Base-by-base conservation (phyloP, 768 basidiomycete genomes). In the Agrocybe pediades region DNA sequence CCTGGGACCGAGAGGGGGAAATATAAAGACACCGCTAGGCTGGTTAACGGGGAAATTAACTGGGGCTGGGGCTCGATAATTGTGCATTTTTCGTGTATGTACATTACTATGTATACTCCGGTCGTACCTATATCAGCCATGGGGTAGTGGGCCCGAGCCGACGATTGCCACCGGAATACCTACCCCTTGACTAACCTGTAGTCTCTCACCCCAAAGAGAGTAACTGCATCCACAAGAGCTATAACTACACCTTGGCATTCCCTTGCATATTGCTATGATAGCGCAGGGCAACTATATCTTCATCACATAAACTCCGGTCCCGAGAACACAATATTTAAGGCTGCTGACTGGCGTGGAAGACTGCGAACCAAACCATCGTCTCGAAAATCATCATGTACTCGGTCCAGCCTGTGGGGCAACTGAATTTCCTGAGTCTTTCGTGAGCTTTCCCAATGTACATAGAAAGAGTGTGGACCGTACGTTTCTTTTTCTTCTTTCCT, bases 1-100 rank as follows among this genome's bases (percentile, higher is more conserved):
- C 5, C 75, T 85, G n/a, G 77, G 83, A 23, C 74, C 86, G 53
- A 81, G 84, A 61, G 80, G 80, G 41, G 71, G 79, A 46, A 79
- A 79, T 49, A 62, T 89, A 51, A 87, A 84, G 61, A 85, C 87
- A 33, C 90, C 90, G 7, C 71, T 93, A 2, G 87, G 85, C 6
- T 93, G 91, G 91, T 67, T 93, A 46, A 86, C 91, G 19, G 85
- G 81, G 40, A 90, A 83, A 67, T 68, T 92, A 51, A 80, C 87
- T 6, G 87, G 88, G 30, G 85, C 79, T 30, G 79, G 86, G 50
- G 76, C 84, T 45, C 73, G 76, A 70, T 78, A 55, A 72, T 41
- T 49, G 13, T 29, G 19, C 27, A 8, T 29, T 13, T n/a, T 46
- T 40, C 49, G 33, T 46, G 39, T 21, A 30, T 41, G 41, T 46